Base-by-base conservation (phyloP, 2,329 filamentous ascomycete species). In the Penicillium sp. region DNA sequence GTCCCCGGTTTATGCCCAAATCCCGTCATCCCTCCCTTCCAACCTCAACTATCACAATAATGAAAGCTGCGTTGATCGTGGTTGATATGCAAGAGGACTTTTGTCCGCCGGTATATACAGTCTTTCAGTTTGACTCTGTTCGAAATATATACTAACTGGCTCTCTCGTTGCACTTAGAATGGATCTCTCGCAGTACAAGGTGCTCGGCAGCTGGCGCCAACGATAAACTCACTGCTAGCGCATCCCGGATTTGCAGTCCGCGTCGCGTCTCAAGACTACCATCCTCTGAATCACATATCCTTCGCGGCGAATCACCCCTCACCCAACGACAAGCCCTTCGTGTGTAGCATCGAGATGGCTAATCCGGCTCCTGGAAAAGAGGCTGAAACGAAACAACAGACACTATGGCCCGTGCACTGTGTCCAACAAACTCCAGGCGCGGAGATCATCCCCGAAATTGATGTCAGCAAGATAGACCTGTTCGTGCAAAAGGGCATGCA, bases 11-110 rank as follows among this genome's bases (percentile, higher is more conserved):
- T n/a, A 35, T 49, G 45, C 15, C 30, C n/a, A 9, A 15, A 9
- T 3, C 9, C 31, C 21, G 4, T 38, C n/a, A 15, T 51, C 8
- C 23, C 26, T 23, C 7, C 31, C 13, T 17, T 52, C 26, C 26
- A 5, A 7, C 8, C n/a, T 50, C 30, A 46, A 44, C 38, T 23
- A 23, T 53, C 60, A 64, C 56, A 26, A 70, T 68, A 26, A 70
- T 68, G 67, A 68, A 53, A 55, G 83, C 87, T 49, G 87, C 87
- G n/a, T 77, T 90, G 44, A 77, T 97, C 52, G 85, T 97, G 11
- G 90, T 97, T 57, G 93, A 97, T 77, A 84, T 96, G 73, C 95
- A 98, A 78, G 90, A 97, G 77, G 94, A 98, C 81, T 98, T 97
- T 77, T 96, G 92, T 76, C 91, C 91, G 62, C 93, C 93, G 13